Percentiles rank a stretch among this genome's conserved stretches.
Evolutionary conservation across 2,329 filamentous ascomycete species (phyloP).

Genomic region (Paraphaeosphaeria minitans): DNA sequence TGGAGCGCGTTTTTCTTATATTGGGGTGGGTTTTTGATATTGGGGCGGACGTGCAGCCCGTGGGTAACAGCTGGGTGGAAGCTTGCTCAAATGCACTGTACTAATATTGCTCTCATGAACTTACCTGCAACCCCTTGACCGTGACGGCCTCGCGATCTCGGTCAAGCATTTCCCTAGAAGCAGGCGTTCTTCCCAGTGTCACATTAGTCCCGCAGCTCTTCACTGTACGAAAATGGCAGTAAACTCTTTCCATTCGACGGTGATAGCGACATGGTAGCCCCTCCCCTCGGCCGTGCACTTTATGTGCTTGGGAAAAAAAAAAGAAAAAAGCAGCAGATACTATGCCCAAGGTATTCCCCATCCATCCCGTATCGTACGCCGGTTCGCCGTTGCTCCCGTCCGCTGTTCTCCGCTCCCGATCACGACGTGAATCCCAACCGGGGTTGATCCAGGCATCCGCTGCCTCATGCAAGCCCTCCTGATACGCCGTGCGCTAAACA

Average conservation of each 20-base stretch:
- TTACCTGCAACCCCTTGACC: no score
- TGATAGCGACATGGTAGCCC: background rate
- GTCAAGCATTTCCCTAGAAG: background rate
- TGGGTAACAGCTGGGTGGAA: no score
- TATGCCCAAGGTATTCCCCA: constrained; percentile 10
- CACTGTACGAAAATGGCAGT: background rate
- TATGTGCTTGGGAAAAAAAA: background rate
- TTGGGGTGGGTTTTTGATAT: no score
- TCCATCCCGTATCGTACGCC: constrained; percentile 1
- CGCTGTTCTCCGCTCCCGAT: background rate
- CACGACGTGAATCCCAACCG: background rate
- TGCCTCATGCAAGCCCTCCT: background rate
- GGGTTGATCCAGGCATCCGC: background rate
- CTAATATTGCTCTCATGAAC: no score
- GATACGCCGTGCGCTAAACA: constrained; percentile 7
- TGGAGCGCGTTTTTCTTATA: no score
- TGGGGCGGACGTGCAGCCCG: no score
- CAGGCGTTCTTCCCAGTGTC: background rate
- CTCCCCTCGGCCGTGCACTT: background rate
- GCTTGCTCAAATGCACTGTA: background rate
- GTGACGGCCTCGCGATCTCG: background rate
- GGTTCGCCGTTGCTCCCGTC: background rate
- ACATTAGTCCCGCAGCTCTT: background rate
- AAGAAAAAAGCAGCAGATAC: constrained; percentile 7
- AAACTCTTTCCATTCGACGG: background rate